phyloP scores from a whole-genome alignment of 1,284 basidiomycete genomes.

The Cutaneotrichosporon sp. region DNA sequence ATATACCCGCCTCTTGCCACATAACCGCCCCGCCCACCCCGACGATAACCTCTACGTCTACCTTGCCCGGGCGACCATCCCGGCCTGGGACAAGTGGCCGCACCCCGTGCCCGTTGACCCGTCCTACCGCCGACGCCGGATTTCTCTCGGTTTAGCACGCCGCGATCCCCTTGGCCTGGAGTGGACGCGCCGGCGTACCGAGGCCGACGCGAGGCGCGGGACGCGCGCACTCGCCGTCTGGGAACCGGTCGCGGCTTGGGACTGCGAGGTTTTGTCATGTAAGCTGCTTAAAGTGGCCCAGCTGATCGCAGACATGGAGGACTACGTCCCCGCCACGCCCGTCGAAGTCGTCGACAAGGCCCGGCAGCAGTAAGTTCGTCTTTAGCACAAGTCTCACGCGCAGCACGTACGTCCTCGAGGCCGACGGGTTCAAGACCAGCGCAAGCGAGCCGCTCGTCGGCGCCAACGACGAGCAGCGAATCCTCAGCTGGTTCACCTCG shows the following conservation, averaged over 20 bases:
- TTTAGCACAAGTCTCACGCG: too few species aligned
- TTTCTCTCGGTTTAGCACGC: background rate
- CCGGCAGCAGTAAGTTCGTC: background rate
- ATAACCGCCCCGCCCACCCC: too few species aligned
- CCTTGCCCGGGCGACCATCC: too few species aligned
- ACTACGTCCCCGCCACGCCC: background rate
- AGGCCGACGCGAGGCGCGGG: background rate
- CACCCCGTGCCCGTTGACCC: too few species aligned
- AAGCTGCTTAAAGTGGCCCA: background rate
- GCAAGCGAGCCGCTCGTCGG: slow-evolving; percentile 22
- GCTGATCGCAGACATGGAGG: background rate
- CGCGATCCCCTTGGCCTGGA: background rate
- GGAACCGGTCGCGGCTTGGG: background rate
- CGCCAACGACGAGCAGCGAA: slow-evolving; percentile 11
- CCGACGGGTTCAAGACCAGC: slow-evolving; percentile 39
- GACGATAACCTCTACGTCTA: too few species aligned
- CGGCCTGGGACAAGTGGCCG: too few species aligned
- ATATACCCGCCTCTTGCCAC: too few species aligned
- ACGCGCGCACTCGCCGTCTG: background rate
- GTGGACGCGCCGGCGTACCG: background rate
- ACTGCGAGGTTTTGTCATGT: too few species aligned
- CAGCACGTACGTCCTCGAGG: slow-evolving; percentile 40
- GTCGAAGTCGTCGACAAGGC: background rate
- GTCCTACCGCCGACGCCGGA: too few species aligned
- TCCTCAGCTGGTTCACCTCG: slow-evolving; percentile 39